phyloP scores from a whole-genome alignment of 345 rosid species.

The Cardiospermum halicacabum region DNA sequence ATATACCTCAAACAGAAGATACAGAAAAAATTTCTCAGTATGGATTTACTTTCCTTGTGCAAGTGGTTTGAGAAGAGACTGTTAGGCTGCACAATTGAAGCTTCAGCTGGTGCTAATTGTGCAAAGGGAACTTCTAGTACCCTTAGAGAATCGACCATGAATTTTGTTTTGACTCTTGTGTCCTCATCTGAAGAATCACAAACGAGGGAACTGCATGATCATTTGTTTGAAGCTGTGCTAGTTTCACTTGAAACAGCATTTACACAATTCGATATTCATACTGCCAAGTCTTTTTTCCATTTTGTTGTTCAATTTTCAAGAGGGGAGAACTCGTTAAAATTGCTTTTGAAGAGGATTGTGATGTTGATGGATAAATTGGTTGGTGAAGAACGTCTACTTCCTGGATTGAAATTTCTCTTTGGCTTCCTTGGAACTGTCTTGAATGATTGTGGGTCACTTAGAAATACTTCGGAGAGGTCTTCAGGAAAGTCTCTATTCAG shows the following conservation, averaged over 20 bases:
- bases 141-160: slow-evolving; percentile 79
- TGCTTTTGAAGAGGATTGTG: slow-evolving; percentile 63
- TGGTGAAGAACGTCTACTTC: slow-evolving; percentile 59
- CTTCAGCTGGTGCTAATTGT: slow-evolving; percentile 38
- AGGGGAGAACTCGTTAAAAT: slow-evolving; percentile 55
- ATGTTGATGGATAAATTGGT: slow-evolving; percentile 73
- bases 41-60: slow-evolving; percentile 63
- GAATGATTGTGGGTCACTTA: slow-evolving; percentile 54
- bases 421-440: slow-evolving; percentile 73
- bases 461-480: slow-evolving; percentile 38
- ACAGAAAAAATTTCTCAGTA: slow-evolving; percentile 51
- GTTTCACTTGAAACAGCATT: slow-evolving; percentile 74
- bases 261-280: slow-evolving; percentile 65
- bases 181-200: slow-evolving; percentile 43
- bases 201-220: slow-evolving; percentile 48
- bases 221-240: slow-evolving; percentile 82
- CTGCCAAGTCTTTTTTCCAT: slow-evolving; percentile 72
- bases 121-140: slow-evolving; percentile 59
- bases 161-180: slow-evolving; percentile 59
- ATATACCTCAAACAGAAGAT: slow-evolving; percentile 56
- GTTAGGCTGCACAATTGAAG: slow-evolving; percentile 59
- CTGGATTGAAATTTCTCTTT: slow-evolving; percentile 78
- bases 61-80: slow-evolving; percentile 88
- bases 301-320: slow-evolving; percentile 74
- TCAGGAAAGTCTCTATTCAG: slow-evolving; percentile 46